Base-by-base conservation (phyloP, 2,329 filamentous ascomycete genomes). In the Thielaviopsis ethacetica region DNA sequence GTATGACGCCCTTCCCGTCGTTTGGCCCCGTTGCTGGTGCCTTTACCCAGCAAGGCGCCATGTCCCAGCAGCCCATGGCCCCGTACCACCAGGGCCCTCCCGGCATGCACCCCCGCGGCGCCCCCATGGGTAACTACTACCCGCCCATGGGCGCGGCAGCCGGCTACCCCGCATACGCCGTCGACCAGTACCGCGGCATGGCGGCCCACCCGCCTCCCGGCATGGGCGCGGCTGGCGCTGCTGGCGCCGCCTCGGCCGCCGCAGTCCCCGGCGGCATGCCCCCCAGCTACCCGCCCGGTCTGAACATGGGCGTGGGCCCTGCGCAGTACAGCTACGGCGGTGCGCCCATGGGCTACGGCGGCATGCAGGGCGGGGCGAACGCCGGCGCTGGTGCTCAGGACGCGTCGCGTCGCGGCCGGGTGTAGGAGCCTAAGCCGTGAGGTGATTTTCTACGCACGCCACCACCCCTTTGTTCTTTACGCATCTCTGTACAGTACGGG, bases 41-140 rank as follows among this genome's bases (percentile, higher is more conserved):
- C 71, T 83, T 76, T 68, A 75, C 72, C 59, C 68, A 71, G 5
- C 66, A 71, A 27, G 73, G 71, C 63, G 71, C 72, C 27, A 71
- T 75, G 47, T 34, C 59, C 73, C 81, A 65, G 63, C 69, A 62
- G 66, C 70, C 27, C 72, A 76, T 3, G 66, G 70, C 52, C 74
- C 75, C 63, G 67, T 82, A 61, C 76, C 79, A 65, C 79, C 77
- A 63, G 66, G 82, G 63, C 79, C 81, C 62, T 83, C 54, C 44
- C 30, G 52, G 67, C 65, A 74, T 83, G 71, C 73, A 83, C 68
- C 73, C 73, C 53, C 74, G 80, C 19, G 75, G 73, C 1, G 77
- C 78, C 13, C 76, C 76, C 10, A 76, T 82, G 71, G 76, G 73
- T 66, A 80, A 77, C 67, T 82, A 74, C 68, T 84, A 77, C 65